Percentiles rank a stretch among this genome's conserved stretches.
Conservation (phyloP, 257 asterid species). For the Echium plantagineum region DNA sequence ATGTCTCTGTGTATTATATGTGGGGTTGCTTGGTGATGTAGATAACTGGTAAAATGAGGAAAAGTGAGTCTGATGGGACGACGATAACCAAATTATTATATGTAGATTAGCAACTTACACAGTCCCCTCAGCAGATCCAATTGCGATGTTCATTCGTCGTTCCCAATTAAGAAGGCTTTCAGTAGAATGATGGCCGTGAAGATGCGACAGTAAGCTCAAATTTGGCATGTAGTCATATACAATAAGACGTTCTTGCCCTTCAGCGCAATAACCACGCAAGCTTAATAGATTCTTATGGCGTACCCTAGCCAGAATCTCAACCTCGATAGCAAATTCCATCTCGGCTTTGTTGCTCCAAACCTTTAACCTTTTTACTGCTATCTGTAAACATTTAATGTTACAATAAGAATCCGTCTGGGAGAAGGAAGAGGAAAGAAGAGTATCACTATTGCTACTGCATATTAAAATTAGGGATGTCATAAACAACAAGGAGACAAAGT, state of each 20-base stretch:
- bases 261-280: constrained; percentile 79
- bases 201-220: constrained; percentile 79
- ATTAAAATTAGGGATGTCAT: background rate
- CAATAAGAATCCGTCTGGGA: constrained; percentile 6
- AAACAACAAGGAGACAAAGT: background rate
- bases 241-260: constrained; percentile 91
- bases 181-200: constrained; percentile 84
- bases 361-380: constrained; percentile 86
- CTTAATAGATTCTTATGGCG: constrained; percentile 75
- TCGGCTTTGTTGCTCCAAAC: constrained; percentile 90
- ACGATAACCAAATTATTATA: background rate
- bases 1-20: constrained; percentile 80
- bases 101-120: constrained; percentile 36
- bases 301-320: constrained; percentile 80
- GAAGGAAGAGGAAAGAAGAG: constrained; percentile 1
- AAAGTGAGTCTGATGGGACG: constrained; percentile 7
- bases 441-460: constrained; percentile 1
- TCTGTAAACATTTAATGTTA: constrained; percentile 27
- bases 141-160: constrained; percentile 69
- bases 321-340: constrained; percentile 78
- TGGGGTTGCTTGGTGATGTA: constrained; percentile 78
- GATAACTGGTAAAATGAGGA: constrained; percentile 39
- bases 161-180: constrained; percentile 81
- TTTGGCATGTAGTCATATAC: constrained; percentile 83
- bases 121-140: constrained; percentile 86